Evolutionary conservation across 2,329 filamentous ascomycete genomes (phyloP).

Genomic region (Fusarium oligoseptatum): DNA sequence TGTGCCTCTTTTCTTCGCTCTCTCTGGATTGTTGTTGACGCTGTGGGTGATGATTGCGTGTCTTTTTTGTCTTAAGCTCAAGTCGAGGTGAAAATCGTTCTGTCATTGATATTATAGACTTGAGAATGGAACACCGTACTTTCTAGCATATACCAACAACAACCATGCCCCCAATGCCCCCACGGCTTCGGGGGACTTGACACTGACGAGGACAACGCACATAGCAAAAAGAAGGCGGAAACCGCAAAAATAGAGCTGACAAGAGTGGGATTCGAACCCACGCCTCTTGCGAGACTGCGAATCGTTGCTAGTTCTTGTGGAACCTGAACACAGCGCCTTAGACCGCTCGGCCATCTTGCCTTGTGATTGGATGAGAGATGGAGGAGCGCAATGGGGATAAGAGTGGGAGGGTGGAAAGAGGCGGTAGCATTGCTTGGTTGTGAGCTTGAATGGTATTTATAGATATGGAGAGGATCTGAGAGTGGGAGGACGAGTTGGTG

Average conservation of each 20-base stretch:
- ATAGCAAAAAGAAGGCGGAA: neutral
- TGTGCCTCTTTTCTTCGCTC: neutral
- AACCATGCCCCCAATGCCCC: neutral
- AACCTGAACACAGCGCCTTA: constrained; percentile 4
- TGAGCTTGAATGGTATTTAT: neutral
- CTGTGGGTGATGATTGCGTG: neutral
- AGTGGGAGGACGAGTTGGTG: neutral
- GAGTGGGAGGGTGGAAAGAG: neutral
- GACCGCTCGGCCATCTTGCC: constrained; percentile 3
- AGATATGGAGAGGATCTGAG: neutral
- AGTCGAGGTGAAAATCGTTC: neutral
- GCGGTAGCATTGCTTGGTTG: neutral
- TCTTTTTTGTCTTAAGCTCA: neutral
- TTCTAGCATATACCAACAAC: neutral
- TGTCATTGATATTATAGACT: neutral
- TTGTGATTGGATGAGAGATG: neutral
- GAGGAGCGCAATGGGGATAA: neutral
- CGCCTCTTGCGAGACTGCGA: constrained; percentile 3
- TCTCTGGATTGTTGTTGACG: neutral
- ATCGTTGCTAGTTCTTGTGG: constrained; percentile 2
- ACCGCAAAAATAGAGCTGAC: neutral
- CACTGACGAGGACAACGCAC: neutral
- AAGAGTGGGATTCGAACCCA: constrained; percentile 4
- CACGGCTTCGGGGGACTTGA: neutral
- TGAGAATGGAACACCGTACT: neutral